Base-by-base conservation (phyloP, 305 asterid genomes). In the Fraxinus dipetala region DNA sequence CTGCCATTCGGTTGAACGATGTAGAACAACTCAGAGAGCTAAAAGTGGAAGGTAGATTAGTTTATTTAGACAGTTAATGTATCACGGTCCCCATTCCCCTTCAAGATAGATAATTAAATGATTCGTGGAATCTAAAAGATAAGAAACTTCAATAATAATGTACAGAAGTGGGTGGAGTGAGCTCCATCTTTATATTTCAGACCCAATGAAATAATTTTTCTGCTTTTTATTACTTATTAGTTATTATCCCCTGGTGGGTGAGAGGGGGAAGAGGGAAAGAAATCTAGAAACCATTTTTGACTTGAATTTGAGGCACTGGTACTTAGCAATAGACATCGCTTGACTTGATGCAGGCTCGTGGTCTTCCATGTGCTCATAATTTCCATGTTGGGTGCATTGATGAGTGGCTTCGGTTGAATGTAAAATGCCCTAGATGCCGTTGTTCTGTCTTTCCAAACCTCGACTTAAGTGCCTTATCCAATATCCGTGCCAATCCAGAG, bases 351-450 rank as follows among this genome's bases (percentile, higher is more conserved):
- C 92, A 93, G 99, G 99, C 94, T 51, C 91, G 99, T 0, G 99
- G 98, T 43, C 95, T 94, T 70, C 99, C 98, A 11, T 96, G 99
- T 87, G 99, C 99, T 20, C 99, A 94, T 90, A 96, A 94, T 82
- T 96, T 96, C 83, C 99, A 96, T 5, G 98, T 93, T 79, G 98
- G 91, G 86, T 96, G 99, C 89, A 96, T 96, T n/a, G 99, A 96
- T 30, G 96, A 94, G 87, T 96, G 99, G 98, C 99, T 96, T 30
- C 89, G 98, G 45, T 78, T 96, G 65, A 94, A 96, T 32, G 96
- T 92, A 79, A 94, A 96, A 85, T 96, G 99, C 88, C 98, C 98
- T 0, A 90, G 99, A 82, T 96, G 99, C 76, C 98, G 98, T n/a
- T 92, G 98, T 80, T 95, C 98, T 2, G 98, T 95, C 28, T 95